Evolutionary conservation across 768 basidiomycete species (phyloP).

Genomic region (Tricholoma matsutake): DNA sequence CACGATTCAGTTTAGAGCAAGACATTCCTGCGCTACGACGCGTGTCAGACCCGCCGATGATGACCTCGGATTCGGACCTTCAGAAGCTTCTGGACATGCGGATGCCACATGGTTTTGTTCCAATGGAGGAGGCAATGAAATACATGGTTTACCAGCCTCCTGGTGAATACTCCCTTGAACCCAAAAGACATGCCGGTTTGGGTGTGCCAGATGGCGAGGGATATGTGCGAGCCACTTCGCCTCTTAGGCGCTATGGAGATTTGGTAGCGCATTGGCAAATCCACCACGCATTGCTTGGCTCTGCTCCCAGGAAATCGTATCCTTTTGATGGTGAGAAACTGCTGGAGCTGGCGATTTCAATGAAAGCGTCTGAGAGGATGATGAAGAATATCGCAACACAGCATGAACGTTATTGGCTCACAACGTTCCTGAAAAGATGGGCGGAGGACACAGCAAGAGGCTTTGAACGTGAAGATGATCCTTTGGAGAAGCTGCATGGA

Average conservation of each 20-base stretch:
- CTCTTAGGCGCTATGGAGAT: conserved; percentile 82
- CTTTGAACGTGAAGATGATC: conserved; percentile 8
- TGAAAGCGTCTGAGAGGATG: conserved; percentile 34
- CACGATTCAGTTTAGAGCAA: conserved; percentile 61
- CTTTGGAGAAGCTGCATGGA: conserved; percentile 10
- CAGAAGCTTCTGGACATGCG: conserved; percentile 49
- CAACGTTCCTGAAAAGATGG: conserved; percentile 37
- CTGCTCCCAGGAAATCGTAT: conserved; percentile 26
- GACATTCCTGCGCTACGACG: conserved; percentile 67
- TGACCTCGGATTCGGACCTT: conserved; percentile 29
- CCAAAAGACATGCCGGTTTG: conserved; percentile 63
- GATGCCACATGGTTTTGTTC: conserved; percentile 41
- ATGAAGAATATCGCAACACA: conserved; percentile 25
- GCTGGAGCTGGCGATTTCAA: conserved; percentile 36
- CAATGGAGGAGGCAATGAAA: conserved; percentile 32
- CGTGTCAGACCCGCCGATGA: conserved; percentile 29
- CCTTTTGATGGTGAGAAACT: conserved; percentile 49
- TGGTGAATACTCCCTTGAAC: conserved; percentile 47
- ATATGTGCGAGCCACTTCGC: conserved; percentile 82
- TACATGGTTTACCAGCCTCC: conserved; percentile 31
- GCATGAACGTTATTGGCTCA: conserved; percentile 33
- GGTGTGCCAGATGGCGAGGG: conserved; percentile 74
- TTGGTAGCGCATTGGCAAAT: conserved; percentile 91
- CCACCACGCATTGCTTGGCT: conserved; percentile 63
- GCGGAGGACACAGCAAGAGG: conserved; percentile 27